Evolutionary conservation across 257 asterid species (phyloP).

Genomic region (Cinchona pubescens): DNA sequence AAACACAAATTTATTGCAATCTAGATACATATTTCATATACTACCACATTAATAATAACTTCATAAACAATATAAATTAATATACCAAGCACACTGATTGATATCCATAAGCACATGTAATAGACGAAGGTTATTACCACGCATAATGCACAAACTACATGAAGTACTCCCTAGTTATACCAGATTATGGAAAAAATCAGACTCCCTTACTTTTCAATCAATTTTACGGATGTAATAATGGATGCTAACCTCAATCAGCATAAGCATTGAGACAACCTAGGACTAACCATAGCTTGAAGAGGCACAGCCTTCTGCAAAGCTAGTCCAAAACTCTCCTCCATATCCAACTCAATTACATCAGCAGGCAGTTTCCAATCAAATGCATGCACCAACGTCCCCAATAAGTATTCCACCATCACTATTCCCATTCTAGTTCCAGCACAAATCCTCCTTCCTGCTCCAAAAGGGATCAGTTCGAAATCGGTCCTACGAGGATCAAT

Average conservation of each 20-base stretch:
- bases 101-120: not conserved
- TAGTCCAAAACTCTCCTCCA: conserved; percentile 52
- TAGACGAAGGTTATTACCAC: not conserved
- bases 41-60: too few species aligned
- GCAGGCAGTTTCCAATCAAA: conserved; percentile 44
- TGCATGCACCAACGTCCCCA: conserved; percentile 50
- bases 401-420: conserved; percentile 38
- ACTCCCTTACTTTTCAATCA: too few species aligned
- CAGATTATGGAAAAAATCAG: too few species aligned
- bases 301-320: conserved; percentile 51
- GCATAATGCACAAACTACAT: too few species aligned
- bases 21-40: too few species aligned
- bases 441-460: conserved; percentile 50
- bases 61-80: too few species aligned
- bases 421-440: conserved; percentile 52
- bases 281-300: conserved; percentile 40
- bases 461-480: conserved; percentile 48
- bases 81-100: not conserved
- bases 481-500: conserved; percentile 39
- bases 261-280: conserved; percentile 40
- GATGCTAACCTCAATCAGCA: conserved; percentile 19
- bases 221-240: too few species aligned
- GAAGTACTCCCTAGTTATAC: too few species aligned
- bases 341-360: conserved; percentile 25
- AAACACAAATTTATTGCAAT: too few species aligned